phyloP scores from a whole-genome alignment of 139 green algal genomes.

The Trebouxia sp. region DNA sequence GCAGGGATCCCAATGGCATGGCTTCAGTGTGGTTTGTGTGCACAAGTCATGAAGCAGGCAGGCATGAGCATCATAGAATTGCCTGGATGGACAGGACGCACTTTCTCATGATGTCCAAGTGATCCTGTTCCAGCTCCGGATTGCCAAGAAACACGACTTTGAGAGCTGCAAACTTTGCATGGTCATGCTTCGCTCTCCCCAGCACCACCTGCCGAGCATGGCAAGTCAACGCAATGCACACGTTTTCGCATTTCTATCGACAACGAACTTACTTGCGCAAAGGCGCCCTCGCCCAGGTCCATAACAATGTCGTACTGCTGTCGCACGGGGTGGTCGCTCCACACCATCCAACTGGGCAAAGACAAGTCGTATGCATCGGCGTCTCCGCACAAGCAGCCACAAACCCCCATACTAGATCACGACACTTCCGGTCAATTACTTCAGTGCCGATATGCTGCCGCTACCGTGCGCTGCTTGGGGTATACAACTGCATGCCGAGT shows the following conservation, averaged over 20 bases:
- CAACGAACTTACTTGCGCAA: constrained; percentile 39
- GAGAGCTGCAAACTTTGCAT: constrained; percentile 40
- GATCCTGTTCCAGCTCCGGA: constrained; percentile 36
- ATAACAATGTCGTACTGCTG: constrained; percentile 53
- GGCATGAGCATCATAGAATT: neutral
- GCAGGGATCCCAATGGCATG: too few species aligned
- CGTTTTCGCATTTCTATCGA: neutral
- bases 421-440: too few species aligned
- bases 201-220: constrained; percentile 46
- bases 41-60: too few species aligned
- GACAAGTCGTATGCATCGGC: neutral
- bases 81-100: constrained; percentile 11
- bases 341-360: constrained; percentile 31
- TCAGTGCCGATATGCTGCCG: too few species aligned
- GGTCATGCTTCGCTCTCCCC: constrained; percentile 34
- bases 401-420: neutral
- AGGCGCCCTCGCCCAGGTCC: constrained; percentile 53
- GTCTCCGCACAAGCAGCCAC: constrained; percentile 3
- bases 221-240: neutral
- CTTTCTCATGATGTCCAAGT: constrained; percentile 32
- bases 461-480: too few species aligned
- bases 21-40: too few species aligned
- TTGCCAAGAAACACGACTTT: constrained; percentile 58
- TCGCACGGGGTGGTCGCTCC: constrained; percentile 49
- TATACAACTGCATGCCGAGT: neutral